A percentile compares a stretch with the other conserved stretches of the same genome.
Evolutionary conservation across 2,329 filamentous ascomycete species (phyloP).

Genomic region (Phyllosticta ampelicida): DNA sequence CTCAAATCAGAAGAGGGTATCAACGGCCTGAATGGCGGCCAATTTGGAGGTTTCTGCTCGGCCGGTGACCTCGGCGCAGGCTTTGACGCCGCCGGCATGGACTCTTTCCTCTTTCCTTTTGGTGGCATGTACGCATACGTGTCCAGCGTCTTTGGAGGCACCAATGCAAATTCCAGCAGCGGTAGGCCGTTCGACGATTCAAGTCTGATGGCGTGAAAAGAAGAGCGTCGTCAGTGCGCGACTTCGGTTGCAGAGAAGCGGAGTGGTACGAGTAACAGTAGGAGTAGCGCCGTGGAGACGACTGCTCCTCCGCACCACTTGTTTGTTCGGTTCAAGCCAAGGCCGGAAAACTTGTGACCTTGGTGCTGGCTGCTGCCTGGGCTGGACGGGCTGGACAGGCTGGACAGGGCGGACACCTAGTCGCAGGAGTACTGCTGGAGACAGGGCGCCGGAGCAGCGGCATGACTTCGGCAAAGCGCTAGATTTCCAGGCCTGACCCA

Average conservation of each 20-base stretch:
- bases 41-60: slow-evolving; percentile 39
- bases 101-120: slow-evolving; percentile 21
- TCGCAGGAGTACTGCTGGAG: too few species aligned
- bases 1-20: slow-evolving; percentile 54
- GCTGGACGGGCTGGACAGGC: not conserved
- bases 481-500: too few species aligned
- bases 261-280: too few species aligned
- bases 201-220: slow-evolving; percentile 3
- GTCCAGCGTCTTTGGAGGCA: not conserved
- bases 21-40: slow-evolving; percentile 62
- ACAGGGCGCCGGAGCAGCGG: not conserved
- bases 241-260: not conserved
- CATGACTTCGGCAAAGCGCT: not conserved
- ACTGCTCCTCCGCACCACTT: not conserved
- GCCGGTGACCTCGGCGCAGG: not conserved
- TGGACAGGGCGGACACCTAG: too few species aligned
- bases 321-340: not conserved
- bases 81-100: slow-evolving; percentile 3
- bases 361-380: not conserved
- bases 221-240: not conserved
- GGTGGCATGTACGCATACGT: slow-evolving; percentile 19
- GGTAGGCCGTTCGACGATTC: not conserved
- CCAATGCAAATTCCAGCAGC: not conserved
- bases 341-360: not conserved
- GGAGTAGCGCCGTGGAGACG: too few species aligned